Conservation (phyloP, 768 basidiomycete genomes). For the Dacryopinax spathularia region DNA sequence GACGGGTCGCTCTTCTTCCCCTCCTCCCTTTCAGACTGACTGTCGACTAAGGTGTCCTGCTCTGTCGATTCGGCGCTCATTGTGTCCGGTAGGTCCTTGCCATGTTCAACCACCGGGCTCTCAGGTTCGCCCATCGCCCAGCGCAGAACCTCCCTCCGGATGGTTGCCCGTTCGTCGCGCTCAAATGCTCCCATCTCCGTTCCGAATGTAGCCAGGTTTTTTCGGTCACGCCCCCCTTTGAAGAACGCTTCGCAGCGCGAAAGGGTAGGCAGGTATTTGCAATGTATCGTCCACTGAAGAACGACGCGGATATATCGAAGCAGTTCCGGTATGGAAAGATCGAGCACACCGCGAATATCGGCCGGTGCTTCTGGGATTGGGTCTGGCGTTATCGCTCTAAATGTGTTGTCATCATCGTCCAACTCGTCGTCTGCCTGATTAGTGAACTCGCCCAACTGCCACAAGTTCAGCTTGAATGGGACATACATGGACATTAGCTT, state of each 20-base stretch:
- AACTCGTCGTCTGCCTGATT: not conserved
- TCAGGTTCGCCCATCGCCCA: not conserved
- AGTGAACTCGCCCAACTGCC: not conserved
- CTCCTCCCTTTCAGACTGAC: not conserved
- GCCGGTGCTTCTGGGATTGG: not conserved
- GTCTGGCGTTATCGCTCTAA: not conserved
- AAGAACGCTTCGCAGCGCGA: not conserved
- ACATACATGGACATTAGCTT: not conserved
- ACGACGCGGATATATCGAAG: not conserved
- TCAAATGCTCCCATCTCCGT: not conserved
- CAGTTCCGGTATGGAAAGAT: not conserved
- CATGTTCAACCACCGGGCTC: not conserved
- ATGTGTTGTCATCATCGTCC: not conserved
- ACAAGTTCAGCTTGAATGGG: not conserved
- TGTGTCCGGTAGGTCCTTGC: not conserved
- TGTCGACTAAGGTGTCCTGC: not conserved
- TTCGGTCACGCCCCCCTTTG: not conserved
- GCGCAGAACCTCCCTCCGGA: not conserved
- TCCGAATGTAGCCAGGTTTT: not conserved
- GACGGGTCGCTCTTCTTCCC: not conserved
- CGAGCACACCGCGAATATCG: not conserved
- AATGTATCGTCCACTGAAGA: not conserved
- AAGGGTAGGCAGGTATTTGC: not conserved
- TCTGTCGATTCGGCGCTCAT: not conserved
- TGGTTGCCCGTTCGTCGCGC: not conserved